Evolutionary conservation across 2,329 filamentous ascomycete genomes (phyloP), one percentile per base, ranked within the genome.

Genomic region (Claviceps paspali): DNA sequence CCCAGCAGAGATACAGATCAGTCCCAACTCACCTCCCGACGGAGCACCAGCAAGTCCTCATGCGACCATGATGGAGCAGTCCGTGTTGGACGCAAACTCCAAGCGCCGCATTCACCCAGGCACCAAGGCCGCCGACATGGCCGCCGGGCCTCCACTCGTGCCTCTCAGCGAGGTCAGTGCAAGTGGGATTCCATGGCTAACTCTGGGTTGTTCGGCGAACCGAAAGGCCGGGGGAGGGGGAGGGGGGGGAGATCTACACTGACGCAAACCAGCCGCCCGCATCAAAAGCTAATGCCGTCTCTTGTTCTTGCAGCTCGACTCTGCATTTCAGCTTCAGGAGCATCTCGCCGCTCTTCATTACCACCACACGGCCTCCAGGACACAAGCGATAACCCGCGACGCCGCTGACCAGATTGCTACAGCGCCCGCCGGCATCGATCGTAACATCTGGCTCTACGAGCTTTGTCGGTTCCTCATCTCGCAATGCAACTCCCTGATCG

Each of bases 281-380:
- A n/a, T n/a, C n/a, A n/a, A n/a, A n/a, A n/a, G n/a, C n/a, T n/a
- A n/a, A n/a, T 26, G 4, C 11, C 11, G 7, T 26, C 11, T 26
- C 18, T 17, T 30, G 8, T 11, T 18, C 18, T 12, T 18, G 47
- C 44, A 95, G 83, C 85, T 98, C 47, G 87, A 98, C 55, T 96
- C 88, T 17, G 83, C 91, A 31, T 98, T 96, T 56, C 91, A 95
- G 58, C 75, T 96, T 14, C 92, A 95, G 59, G 91, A 98, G 61
- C 88, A 98, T 54, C 79, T 98, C 38, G 88, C 92, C 57, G 84
- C 91, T 26, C 73, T 95, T 12, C 84, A 96, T 63, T 78, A 87
- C 58, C 69, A 81, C 55, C 79, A 82, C 55, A 93, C 84, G 2
- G 67, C 64, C 36, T 66, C 70, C 44, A 73, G 73, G 46, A 79